phyloP scores from a whole-genome alignment of 2,329 filamentous ascomycete genomes.

The Rutstroemia sp. region DNA sequence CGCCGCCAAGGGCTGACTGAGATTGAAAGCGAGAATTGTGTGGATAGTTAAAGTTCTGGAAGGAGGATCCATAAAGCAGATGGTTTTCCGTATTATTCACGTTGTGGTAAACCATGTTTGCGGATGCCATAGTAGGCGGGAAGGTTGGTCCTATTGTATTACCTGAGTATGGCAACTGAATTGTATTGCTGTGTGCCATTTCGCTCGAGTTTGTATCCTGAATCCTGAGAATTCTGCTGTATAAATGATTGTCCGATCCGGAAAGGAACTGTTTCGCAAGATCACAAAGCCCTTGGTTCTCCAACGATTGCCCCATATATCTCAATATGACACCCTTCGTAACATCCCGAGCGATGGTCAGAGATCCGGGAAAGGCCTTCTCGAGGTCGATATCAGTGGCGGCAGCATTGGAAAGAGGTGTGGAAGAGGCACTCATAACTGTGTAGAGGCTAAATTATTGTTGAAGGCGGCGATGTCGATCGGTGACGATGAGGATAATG shows the following conservation, averaged over 20 bases:
- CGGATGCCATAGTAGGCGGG: background rate
- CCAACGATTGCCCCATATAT: background rate
- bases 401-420: background rate
- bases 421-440: slow-evolving; percentile 1
- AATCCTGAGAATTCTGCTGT: background rate
- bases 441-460: background rate
- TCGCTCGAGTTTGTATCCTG: background rate
- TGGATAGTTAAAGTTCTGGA: background rate
- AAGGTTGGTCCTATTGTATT: background rate
- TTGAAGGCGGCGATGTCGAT: background rate
- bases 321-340: background rate
- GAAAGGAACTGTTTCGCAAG: background rate
- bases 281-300: background rate
- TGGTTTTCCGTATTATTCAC: slow-evolving; percentile 3
- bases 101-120: background rate
- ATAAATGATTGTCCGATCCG: background rate
- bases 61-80: background rate
- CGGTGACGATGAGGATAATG: background rate
- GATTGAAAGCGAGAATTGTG: background rate
- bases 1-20: background rate
- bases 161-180: slow-evolving; percentile 4
- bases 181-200: background rate
- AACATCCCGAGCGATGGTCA: slow-evolving; percentile 4
- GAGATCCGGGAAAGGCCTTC: slow-evolving; percentile 6
- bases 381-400: slow-evolving; percentile 7